Evolutionary conservation across 2,329 filamentous ascomycete genomes (phyloP), one percentile per base, ranked within the genome.

Genomic region (Sclerotinia spermophila): DNA sequence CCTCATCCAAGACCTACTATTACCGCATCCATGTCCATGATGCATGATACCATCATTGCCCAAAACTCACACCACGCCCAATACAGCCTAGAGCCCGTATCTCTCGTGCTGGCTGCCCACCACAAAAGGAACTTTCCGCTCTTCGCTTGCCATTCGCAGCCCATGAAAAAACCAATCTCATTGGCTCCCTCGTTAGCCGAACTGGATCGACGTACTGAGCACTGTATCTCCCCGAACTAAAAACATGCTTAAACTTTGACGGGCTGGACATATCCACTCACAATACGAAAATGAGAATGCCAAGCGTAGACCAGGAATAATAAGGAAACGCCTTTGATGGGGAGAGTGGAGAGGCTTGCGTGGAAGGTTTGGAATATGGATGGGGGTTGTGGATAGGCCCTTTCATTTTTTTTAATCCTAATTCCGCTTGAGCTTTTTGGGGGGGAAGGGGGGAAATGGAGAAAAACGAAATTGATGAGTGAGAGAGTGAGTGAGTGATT

Each of bases 161-260:
- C 24, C 7, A 38, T 21, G n/a, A n/a, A n/a, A n/a, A n/a, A n/a
- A n/a, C 21, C 11, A 8, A 24, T 33, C 21, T 62, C 15, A 64
- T 64, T 64, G 42, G 21, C 33, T 17, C 42, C 15, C 19, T 59
- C 5, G 11, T n/a, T 17, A 64, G 42, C 60, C 60, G 42, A 64
- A 21, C 30, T 13, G 30, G 60, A 64, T 64, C 60, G 30, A 64
- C 60, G 40, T 15, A n/a, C 33, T 60, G n/a, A 19, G 24, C 33
- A 64, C 42, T 64, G 24, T 48, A 64, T 38, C 27, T 48, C 11
- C 60, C 60, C 35, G 19, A 1, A n/a, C 42, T 64, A 64, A 64
- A 64, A 64, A 64, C 60, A 64, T 64, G 60, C 60, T 64, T 64
- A 64, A 64, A 64, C 42, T 64, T 64, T 64, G 60, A 64, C 30